These are phyloP conservation scores for Ophiostoma ips DNA, from an alignment of 2,329 filamentous ascomycete genomes.

Conservation along the genomic window DNA sequence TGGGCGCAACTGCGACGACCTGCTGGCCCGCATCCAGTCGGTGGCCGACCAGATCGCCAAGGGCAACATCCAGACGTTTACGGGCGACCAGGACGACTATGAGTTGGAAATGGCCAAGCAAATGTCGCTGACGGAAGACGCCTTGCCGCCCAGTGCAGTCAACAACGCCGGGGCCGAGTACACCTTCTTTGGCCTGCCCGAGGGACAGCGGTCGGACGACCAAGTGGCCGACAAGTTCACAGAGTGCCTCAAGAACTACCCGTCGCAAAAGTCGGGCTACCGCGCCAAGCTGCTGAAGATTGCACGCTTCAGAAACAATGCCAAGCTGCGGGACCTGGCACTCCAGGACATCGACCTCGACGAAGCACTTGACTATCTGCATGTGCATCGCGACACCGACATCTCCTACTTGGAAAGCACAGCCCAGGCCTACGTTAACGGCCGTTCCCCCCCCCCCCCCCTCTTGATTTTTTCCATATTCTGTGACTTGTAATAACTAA, in stretches of 20 bases:
- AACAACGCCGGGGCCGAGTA: slow-evolving; percentile 13
- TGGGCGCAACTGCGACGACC: slow-evolving; percentile 14
- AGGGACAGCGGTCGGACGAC: slow-evolving; percentile 8
- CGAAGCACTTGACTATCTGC: slow-evolving; percentile 18
- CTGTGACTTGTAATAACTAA: too few species aligned
- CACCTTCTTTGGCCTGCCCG: slow-evolving; percentile 15
- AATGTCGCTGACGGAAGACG: slow-evolving; percentile 10
- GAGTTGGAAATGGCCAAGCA: slow-evolving; percentile 12
- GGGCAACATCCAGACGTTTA: not conserved
- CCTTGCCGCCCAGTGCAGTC: not conserved
- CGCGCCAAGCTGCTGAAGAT: slow-evolving; percentile 19
- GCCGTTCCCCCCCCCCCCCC: too few species aligned
- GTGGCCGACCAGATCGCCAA: not conserved
- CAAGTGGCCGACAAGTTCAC: slow-evolving; percentile 16
- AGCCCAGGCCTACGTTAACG: not conserved
- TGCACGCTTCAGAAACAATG: slow-evolving; percentile 15
- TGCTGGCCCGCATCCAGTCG: slow-evolving; percentile 11
- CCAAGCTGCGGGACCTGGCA: slow-evolving; percentile 10
- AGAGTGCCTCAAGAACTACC: slow-evolving; percentile 14
- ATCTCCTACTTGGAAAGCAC: not conserved
- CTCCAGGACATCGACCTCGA: slow-evolving; percentile 18
- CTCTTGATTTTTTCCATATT: too few species aligned
- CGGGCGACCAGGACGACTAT: slow-evolving; percentile 12
- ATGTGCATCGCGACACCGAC: not conserved
- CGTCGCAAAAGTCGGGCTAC: slow-evolving; percentile 16